Base-by-base conservation (phyloP, 495 filamentous ascomycete genomes). In the Penicillium lagena region DNA sequence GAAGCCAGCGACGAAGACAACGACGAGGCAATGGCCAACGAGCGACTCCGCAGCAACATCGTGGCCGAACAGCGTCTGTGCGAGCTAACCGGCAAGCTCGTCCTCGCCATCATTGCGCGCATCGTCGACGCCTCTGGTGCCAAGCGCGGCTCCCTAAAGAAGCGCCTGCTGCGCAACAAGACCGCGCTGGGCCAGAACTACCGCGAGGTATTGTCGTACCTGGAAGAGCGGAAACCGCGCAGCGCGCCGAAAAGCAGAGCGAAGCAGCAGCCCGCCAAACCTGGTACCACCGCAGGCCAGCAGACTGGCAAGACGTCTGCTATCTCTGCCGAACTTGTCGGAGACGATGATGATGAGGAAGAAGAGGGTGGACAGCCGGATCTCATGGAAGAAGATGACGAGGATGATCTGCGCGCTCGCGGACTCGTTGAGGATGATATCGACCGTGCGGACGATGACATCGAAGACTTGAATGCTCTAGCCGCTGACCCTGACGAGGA, bases 31-130 rank as follows among this genome's bases (percentile, higher is more conserved):
- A 66, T 78, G 0, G 63, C 64, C 9, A 74, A 73, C 7, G 77
- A 83, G 46, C 73, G 73, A 13, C 70, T 78, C 40, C 74, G 73
- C 10, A 75, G 75, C 15, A 76, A 80, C 40, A 68, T 95, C 11
- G 67, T 87, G 32, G 78, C 87, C 2, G 91, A 97, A 59, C 80
- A 90, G 54, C 77, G 81, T 12, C 72, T 97, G 0, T 96, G 91
- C 65, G 85, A 88, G 52, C 70, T 95, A 3, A 80, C 90, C 6
- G 83, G 85, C 33, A 90, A 89, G 52, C 74, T 93, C 30, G 87
- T 96, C 8, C 71, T 94, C 15, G 82, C 83, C 1, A 79, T 94
- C 17, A 70, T 87, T 6, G 88, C 80, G 8, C 79, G 81, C 33
- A 77, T 86, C 12, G 59, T 95, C 36, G 89, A 95, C 48, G 66